phyloP scores from a whole-genome alignment of 306 rosid genomes.

The Betula pendula region DNA sequence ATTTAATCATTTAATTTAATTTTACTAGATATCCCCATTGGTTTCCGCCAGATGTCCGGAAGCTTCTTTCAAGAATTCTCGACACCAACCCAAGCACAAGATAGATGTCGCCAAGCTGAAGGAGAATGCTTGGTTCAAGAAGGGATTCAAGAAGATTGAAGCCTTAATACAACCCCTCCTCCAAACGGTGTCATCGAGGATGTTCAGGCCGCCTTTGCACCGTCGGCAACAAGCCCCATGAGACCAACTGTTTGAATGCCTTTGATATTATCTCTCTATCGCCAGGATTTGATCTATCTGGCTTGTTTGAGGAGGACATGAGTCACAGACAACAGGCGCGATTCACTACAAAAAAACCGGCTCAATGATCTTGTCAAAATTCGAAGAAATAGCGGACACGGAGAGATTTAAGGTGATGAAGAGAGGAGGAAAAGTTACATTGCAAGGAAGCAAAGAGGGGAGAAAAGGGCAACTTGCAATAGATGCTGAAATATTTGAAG shows the following conservation, averaged over 20 bases:
- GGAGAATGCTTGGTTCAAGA: conserved; percentile 61
- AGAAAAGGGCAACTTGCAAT: conserved; percentile 52
- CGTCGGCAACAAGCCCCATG: conserved; percentile 18
- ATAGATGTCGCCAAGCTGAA: conserved; percentile 36
- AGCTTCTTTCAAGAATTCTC: conserved; percentile 55
- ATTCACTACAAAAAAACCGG: conserved; percentile 48
- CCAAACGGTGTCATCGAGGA: conserved; percentile 14
- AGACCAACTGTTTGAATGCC: conserved; percentile 54
- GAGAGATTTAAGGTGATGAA: conserved; percentile 51
- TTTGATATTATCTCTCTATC: conserved; percentile 77
- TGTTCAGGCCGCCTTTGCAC: conserved; percentile 31
- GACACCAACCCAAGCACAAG: conserved; percentile 60
- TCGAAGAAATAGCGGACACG: conserved; percentile 54
- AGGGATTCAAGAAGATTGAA: conserved; percentile 38
- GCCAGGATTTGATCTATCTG: conserved; percentile 65
- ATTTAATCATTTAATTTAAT: too few relatives aligned
- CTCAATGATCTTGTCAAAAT: conserved; percentile 49
- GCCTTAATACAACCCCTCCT: conserved; percentile 13
- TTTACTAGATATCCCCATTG: too few relatives aligned
- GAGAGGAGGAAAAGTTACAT: conserved; percentile 48
- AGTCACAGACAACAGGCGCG: conserved; percentile 19
- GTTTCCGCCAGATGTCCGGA: conserved; percentile 48
- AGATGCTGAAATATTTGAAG: conserved; percentile 74
- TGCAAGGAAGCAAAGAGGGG: conserved; percentile 54
- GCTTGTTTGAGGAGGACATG: conserved; percentile 52